These are phyloP conservation scores for Hanseniaspora gamundiae DNA, from an alignment of 1,139 yeast species.

Conservation along the genomic window DNA sequence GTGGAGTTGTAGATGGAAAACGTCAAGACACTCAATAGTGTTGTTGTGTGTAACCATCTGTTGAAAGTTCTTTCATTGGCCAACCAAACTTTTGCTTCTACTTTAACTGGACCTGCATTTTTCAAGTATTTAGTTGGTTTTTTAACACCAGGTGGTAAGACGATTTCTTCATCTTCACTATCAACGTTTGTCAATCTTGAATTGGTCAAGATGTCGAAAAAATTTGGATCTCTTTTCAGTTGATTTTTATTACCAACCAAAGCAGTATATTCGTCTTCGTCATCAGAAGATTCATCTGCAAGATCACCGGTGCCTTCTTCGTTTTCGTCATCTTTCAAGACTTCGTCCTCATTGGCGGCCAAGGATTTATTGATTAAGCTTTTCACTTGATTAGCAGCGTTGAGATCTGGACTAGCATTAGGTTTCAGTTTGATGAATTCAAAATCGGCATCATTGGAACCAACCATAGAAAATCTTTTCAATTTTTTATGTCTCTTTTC, in stretches of 20 bases:
- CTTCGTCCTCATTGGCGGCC: constrained; percentile 5
- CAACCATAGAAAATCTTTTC: constrained; percentile 23
- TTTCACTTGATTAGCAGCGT: constrained; percentile 8
- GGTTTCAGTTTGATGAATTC: not conserved
- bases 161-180: constrained; percentile 81
- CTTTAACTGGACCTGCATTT: constrained; percentile 83
- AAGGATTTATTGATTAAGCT: constrained; percentile 1
- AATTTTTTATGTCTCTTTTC: constrained; percentile 33
- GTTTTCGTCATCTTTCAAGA: constrained; percentile 9
- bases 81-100: constrained; percentile 96
- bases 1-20: constrained; percentile 78
- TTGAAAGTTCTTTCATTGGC: constrained; percentile 96
- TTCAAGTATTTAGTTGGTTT: constrained; percentile 71
- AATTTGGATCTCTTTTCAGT: constrained; percentile 14
- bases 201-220: constrained; percentile 22
- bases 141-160: constrained; percentile 77
- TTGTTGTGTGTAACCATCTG: constrained; percentile 91
- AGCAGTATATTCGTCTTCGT: constrained; percentile 23
- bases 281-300: constrained; percentile 32
- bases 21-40: constrained; percentile 75
- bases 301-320: constrained; percentile 23
- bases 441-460: constrained; percentile 5
- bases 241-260: constrained; percentile 7
- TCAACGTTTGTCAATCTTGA: constrained; percentile 45
- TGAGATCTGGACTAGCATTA: not conserved